A percentile compares a stretch with the other conserved stretches of the same genome.
phyloP scores from a whole-genome alignment of 768 basidiomycete genomes.

The Lentinula lateritia region DNA sequence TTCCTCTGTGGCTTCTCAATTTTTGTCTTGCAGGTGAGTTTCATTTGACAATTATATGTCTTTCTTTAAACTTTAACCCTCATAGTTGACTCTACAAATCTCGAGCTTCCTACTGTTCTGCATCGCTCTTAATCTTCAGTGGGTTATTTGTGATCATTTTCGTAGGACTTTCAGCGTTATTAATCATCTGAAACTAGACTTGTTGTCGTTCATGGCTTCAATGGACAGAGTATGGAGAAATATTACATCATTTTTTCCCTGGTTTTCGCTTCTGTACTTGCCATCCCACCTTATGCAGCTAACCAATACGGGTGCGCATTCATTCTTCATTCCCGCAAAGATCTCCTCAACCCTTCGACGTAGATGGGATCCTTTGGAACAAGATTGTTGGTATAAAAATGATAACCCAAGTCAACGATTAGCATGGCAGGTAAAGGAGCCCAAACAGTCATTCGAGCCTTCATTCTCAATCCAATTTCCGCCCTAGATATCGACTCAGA shows the following conservation, averaged over 20 bases:
- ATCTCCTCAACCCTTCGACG: background rate
- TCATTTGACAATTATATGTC: background rate
- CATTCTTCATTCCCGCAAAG: background rate
- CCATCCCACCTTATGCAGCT: constrained; percentile 16
- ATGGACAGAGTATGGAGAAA: constrained; percentile 15
- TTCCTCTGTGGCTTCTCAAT: constrained; percentile 16
- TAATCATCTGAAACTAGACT: constrained; percentile 7
- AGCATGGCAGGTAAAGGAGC: constrained; percentile 13
- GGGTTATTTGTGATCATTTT: background rate
- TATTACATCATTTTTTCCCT: constrained; percentile 13
- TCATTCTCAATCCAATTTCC: background rate
- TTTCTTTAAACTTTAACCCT: background rate
- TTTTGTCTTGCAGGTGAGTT: constrained; percentile 15
- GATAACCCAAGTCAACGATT: constrained; percentile 12
- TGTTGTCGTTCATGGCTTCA: constrained; percentile 13
- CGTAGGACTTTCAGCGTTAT: background rate
- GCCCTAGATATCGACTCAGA: constrained; percentile 14
- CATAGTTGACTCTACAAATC: constrained; percentile 14
- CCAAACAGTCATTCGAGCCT: background rate
- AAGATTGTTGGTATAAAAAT: constrained; percentile 18
- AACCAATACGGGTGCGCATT: constrained; percentile 15
- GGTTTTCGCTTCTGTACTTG: constrained; percentile 8
- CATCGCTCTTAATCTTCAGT: constrained; percentile 20
- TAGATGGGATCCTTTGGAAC: constrained; percentile 17
- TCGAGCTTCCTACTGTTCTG: constrained; percentile 17